Conservation (phyloP, 2,329 filamentous ascomycete genomes). For the Xylariaceae sp. region DNA sequence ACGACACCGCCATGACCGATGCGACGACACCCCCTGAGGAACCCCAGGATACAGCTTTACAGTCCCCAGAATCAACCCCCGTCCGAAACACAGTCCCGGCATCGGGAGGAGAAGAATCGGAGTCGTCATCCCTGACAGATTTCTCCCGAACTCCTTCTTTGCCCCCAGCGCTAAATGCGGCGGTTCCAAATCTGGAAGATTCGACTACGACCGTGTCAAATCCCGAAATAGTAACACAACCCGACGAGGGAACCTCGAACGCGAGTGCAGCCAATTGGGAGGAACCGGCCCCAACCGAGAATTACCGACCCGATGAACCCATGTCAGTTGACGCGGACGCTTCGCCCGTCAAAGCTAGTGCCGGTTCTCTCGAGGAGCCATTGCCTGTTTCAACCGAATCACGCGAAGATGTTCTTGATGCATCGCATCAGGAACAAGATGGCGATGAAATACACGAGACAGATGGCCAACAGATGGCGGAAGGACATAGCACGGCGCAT, state of each 20-base stretch:
- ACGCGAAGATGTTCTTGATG: conserved; percentile 1
- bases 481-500: conserved; percentile 26
- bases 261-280: background rate
- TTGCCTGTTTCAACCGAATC: background rate
- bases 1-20: conserved; percentile 37
- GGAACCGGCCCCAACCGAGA: conserved; percentile 3
- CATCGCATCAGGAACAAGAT: conserved; percentile 4
- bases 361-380: conserved; percentile 8
- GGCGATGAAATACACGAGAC: conserved; percentile 21
- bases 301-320: conserved; percentile 6
- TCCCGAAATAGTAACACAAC: background rate
- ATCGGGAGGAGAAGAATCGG: conserved; percentile 34
- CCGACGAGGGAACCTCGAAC: background rate
- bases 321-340: conserved; percentile 7
- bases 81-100: conserved; percentile 26
- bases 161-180: conserved; percentile 3
- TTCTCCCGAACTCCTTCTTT: conserved; percentile 20
- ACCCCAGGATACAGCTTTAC: conserved; percentile 36
- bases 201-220: background rate
- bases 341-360: conserved; percentile 9
- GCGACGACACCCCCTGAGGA: conserved; percentile 49
- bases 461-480: conserved; percentile 31
- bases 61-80: conserved; percentile 34
- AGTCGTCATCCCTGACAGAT: conserved; percentile 23
- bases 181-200: background rate